phyloP scores from a whole-genome alignment of 495 filamentous ascomycete genomes.

The Daldinia bambusicola region DNA sequence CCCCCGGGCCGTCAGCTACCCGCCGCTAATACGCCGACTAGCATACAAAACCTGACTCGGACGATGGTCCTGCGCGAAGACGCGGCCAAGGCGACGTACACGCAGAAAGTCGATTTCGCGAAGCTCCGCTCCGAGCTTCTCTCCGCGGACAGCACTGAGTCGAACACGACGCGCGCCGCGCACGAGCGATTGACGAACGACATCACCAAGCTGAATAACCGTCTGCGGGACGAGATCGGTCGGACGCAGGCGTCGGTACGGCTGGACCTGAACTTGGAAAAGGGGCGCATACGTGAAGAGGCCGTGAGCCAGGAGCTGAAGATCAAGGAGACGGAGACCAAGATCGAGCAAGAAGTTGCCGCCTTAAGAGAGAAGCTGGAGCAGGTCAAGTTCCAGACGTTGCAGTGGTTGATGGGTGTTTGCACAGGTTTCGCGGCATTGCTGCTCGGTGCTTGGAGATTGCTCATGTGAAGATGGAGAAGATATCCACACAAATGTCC shows the following conservation, averaged over 20 bases:
- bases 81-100: constrained; percentile 87
- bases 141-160: constrained; percentile 88
- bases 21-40: constrained; percentile 43
- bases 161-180: constrained; percentile 83
- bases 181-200: constrained; percentile 96
- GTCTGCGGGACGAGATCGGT: constrained; percentile 91
- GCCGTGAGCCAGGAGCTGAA: constrained; percentile 97
- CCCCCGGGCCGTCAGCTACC: constrained; percentile 7
- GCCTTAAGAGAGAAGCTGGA: constrained; percentile 90
- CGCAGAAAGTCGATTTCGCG: constrained; percentile 99
- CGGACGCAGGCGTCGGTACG: constrained; percentile 91
- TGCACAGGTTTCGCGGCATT: constrained; percentile 91
- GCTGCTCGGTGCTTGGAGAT: constrained; percentile 93
- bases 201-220: constrained; percentile 87
- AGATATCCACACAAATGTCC: not conserved
- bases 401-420: constrained; percentile 99
- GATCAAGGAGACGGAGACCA: constrained; percentile 97
- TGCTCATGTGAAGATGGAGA: constrained; percentile 68
- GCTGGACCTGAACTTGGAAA: constrained; percentile 94
- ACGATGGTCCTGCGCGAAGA: constrained; percentile 99
- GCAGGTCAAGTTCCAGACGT: constrained; percentile 94
- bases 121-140: constrained; percentile 95
- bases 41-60: constrained; percentile 96
- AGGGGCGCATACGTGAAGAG: constrained; percentile 96
- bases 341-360: constrained; percentile 98